Percentiles rank a stretch among this genome's conserved stretches.
These are phyloP conservation scores for Claviceps digitariae DNA, from an alignment of 2,329 filamentous ascomycete species.

Conservation along the genomic window DNA sequence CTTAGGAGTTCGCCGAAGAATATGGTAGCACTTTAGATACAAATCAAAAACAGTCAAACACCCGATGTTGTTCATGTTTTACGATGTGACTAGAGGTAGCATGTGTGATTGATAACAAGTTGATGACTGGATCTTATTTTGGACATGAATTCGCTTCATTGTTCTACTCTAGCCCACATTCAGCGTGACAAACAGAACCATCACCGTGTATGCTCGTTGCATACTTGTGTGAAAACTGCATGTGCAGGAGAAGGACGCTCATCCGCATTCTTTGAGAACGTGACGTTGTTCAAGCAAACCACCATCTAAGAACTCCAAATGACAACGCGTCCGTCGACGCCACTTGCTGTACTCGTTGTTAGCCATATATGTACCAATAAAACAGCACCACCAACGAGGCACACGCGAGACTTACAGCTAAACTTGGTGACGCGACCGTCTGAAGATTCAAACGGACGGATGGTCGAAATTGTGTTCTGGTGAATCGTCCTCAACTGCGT, in stretches of 20 bases:
- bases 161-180: background rate
- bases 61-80: background rate
- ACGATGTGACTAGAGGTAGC: background rate
- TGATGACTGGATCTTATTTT: background rate
- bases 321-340: constrained; percentile 70
- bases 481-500: constrained; percentile 91
- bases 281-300: background rate
- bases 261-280: background rate
- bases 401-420: constrained; percentile 55
- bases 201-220: background rate
- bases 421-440: constrained; percentile 61
- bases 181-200: background rate
- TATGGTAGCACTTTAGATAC: background rate
- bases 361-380: constrained; percentile 15
- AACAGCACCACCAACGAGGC: background rate
- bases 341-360: constrained; percentile 44
- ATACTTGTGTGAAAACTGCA: background rate
- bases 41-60: background rate
- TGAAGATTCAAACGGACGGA: constrained; percentile 60
- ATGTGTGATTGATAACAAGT: background rate
- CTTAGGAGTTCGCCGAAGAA: constrained; percentile 22
- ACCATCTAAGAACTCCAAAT: constrained; percentile 53
- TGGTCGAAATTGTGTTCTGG: constrained; percentile 86
- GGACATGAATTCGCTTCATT: background rate
- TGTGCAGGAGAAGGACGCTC: background rate